Conservation (phyloP, 1,284 basidiomycete genomes). For the Takashimella tepidaria region DNA sequence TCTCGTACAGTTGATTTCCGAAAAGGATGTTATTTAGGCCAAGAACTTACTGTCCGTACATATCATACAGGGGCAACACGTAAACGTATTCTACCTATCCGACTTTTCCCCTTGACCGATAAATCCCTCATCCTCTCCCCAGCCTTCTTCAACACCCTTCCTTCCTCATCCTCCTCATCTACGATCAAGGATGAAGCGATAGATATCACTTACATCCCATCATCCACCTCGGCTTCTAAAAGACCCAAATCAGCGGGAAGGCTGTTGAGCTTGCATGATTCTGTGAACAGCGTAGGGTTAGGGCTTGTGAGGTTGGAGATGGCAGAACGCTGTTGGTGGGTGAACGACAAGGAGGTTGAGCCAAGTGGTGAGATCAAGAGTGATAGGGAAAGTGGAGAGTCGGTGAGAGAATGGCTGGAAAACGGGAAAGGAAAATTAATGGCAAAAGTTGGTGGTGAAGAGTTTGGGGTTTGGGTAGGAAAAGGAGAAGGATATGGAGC, state of each 20-base stretch:
- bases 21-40: constrained; percentile 97
- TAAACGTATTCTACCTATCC: constrained; percentile 82
- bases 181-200: constrained; percentile 4
- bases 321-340: constrained; percentile 38
- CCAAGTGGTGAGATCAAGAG: no score
- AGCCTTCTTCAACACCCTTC: not conserved
- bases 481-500: constrained; percentile 38
- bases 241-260: constrained; percentile 41
- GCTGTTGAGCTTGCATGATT: constrained; percentile 30
- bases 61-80: constrained; percentile 90
- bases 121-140: not conserved
- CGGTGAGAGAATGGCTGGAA: constrained; percentile 16
- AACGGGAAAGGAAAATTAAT: constrained; percentile 20
- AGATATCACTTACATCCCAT: constrained; percentile 38
- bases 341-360: not conserved
- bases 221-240: constrained; percentile 25
- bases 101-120: constrained; percentile 27
- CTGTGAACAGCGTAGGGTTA: constrained; percentile 30
- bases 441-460: constrained; percentile 22
- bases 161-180: constrained; percentile 12
- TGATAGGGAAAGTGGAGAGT: constrained; percentile 1
- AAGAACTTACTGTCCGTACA: constrained; percentile 93
- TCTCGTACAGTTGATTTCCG: constrained; percentile 70
- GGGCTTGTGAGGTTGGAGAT: constrained; percentile 45
- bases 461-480: constrained; percentile 32